phyloP scores from a whole-genome alignment of 2,329 filamentous ascomycete species.

The Zymoseptoria brevis region DNA sequence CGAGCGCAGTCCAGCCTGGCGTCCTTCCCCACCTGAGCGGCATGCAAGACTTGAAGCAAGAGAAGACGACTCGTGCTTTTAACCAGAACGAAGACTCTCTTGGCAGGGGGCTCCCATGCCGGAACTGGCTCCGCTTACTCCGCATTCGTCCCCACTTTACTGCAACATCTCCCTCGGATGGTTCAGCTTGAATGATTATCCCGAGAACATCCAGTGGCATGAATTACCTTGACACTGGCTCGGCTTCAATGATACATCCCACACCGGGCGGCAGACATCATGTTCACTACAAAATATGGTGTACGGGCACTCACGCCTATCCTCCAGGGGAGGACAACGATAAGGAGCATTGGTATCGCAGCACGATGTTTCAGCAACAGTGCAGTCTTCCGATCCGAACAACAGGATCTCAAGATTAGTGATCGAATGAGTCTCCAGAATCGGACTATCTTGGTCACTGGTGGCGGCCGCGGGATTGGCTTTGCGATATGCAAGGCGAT shows the following conservation, averaged over 20 bases:
- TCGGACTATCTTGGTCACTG: slow-evolving; percentile 7
- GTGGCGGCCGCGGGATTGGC: slow-evolving; percentile 7
- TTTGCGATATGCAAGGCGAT: slow-evolving; percentile 10
- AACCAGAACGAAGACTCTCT: not conserved
- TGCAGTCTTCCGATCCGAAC: not conserved
- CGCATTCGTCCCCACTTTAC: not conserved
- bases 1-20: not conserved
- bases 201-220: not conserved
- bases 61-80: not conserved
- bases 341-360: not conserved
- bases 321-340: not conserved
- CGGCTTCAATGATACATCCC: not conserved
- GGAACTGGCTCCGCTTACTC: not conserved
- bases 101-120: not conserved
- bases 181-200: not conserved
- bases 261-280: not conserved
- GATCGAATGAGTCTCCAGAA: slow-evolving; percentile 6
- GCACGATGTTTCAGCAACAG: not conserved
- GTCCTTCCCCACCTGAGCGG: not conserved
- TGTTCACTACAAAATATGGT: not conserved
- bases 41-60: not conserved
- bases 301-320: not conserved
- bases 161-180: not conserved
- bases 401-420: slow-evolving; percentile 1
- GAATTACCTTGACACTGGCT: not conserved